Percentiles rank a stretch among this genome's conserved stretches.
These are phyloP conservation scores for Echinosophora koreensis DNA, from an alignment of 306 rosid genomes.

Conservation along the genomic window DNA sequence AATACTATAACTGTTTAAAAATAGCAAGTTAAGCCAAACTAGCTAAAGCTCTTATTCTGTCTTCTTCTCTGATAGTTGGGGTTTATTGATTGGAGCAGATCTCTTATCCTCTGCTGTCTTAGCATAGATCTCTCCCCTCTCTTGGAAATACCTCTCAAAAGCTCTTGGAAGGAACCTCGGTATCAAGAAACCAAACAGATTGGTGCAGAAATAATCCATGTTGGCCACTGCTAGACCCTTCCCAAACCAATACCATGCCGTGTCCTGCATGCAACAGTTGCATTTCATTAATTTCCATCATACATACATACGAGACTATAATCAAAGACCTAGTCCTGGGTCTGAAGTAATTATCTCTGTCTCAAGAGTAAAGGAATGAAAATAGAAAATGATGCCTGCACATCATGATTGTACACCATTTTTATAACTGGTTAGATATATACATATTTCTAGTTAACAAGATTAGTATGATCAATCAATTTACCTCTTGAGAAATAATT, in stretches of 20 bases:
- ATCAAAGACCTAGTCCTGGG: too few species aligned
- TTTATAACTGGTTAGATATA: too few species aligned
- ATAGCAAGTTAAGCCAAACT: conserved; percentile 6
- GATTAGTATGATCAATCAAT: too few species aligned
- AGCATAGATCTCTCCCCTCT: conserved; percentile 62
- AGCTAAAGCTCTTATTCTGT: conserved; percentile 27
- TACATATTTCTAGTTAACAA: too few species aligned
- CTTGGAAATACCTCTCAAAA: conserved; percentile 72
- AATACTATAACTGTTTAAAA: conserved; percentile 27
- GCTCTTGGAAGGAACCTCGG: conserved; percentile 87
- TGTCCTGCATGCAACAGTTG: conserved; percentile 55
- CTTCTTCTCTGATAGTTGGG: conserved; percentile 49
- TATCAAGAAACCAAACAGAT: conserved; percentile 74
- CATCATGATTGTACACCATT: too few species aligned
- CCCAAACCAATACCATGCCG: conserved; percentile 84
- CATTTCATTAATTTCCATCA: not conserved
- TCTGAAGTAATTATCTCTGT: too few species aligned
- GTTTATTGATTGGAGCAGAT: conserved; percentile 36
- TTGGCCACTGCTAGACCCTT: conserved; percentile 66
- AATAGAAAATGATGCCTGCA: too few species aligned
- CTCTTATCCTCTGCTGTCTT: conserved; percentile 69
- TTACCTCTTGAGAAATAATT: too few species aligned
- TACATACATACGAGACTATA: too few species aligned
- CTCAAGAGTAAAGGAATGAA: too few species aligned
- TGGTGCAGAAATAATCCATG: conserved; percentile 64